Evolutionary conservation across 2,329 filamentous ascomycete species (phyloP), one percentile per base, ranked within the genome.

Genomic region (Polytolypa hystricis): DNA sequence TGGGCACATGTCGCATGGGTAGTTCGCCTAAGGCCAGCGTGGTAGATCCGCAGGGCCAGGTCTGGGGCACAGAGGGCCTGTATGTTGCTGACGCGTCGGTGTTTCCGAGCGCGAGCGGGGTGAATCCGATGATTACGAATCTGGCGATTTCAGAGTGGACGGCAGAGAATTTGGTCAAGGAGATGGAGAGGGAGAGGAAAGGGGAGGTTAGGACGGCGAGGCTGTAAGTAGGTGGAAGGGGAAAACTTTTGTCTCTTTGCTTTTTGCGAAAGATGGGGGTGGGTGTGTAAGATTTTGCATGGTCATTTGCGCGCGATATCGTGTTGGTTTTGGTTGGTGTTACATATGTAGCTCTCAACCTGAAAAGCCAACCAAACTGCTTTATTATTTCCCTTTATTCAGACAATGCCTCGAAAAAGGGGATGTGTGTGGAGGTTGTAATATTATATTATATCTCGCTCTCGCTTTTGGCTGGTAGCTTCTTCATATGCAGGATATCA

Each of bases 101-200:
- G 2, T 67, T 70, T 45, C 67, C 66, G 3, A 66, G 64, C 41
- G 65, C 67, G 12, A 67, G 63, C 39, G 66, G 67, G 8, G 67
- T 69, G 17, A 70, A 70, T 34, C 67, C 67, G 2, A 70, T 70
- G 67, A 49, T 70, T 30, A 69, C 64, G 33, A 67, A 62, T 37
- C 67, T 70, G 66, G 66, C 60, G 4, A 66, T 70, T 35, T 58
- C 62, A 4, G 65, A 70, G 43, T 64, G 58, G 54, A 59, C 63
- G 6, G 65, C 62, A 42, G 53, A 52, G 25, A 60, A 59, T 10
- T 47, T 68, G 29, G 57, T 52, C 4, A 53, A 50, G 42, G 46
- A 42, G 15, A 39, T 64, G 47, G 43, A 34, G 16, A 36, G 32
- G 23, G 42, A 46, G 10, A 38, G 30, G 44, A 77, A 25, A n/a